Evolutionary conservation across 176 grass and related monocot genomes (phyloP), one percentile per base, ranked within the genome.

Genomic region (Triticum dicoccoides): DNA sequence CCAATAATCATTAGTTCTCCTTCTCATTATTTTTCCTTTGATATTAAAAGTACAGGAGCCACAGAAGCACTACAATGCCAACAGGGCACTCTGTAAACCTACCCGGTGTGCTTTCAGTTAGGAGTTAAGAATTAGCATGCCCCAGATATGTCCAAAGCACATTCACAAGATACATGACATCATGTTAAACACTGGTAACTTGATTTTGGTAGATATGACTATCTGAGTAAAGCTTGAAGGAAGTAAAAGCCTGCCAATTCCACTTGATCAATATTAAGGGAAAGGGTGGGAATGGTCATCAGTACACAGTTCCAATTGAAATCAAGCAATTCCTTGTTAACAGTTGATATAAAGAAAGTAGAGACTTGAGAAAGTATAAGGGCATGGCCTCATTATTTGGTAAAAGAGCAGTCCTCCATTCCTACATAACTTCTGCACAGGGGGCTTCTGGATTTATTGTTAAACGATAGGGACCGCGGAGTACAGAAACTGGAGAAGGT

Each of bases 201-300:
- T 6, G 23, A 73, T 39, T 44, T 39, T 73, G 23, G 5, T 18
- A 73, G 34, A 61, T 68, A n/a, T 24, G 51, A 73, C 37, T 38
- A 30, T 73, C 13, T 17, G 52, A 44, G 81, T 83, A 73, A n/a
- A 74, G 35, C 9, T 44, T 84, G 52, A 62, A 61, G 47, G 7
- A 66, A 44, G 21, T 35, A 82, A 4, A 73, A 5, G 41, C 34
- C 81, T 21, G 15, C 35, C 37, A 33, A 61, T 84, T 62, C 37
- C 35, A 84, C 54, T 63, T 32, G 35, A 84, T 74, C 52, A 62
- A 73, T 84, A 21, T 25, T 33, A 75, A 4, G 35, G 82, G 25
- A 63, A 84, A 39, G 54, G 54, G 35, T 32, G 25, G 52, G 54
- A 44, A 84, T n/a, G 17, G 37, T 25, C 56, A 27, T 72, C 49